phyloP scores from a whole-genome alignment of 257 asterid species.

The Lycium barbarum region DNA sequence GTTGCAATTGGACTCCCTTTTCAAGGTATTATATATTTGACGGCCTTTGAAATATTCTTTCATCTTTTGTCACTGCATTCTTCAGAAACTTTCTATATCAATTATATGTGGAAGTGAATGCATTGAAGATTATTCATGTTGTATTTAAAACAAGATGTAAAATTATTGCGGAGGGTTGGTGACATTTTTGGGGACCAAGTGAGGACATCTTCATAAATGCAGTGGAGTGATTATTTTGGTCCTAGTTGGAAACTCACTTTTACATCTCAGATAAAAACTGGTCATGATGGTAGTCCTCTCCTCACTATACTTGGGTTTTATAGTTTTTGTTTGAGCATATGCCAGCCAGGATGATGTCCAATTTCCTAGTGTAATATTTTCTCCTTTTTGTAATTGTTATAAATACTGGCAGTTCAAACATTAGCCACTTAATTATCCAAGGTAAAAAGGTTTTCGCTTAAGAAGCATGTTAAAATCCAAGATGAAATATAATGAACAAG shows the following conservation, averaged over 20 bases:
- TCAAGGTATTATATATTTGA: background rate
- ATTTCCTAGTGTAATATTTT: background rate
- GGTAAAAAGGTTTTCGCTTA: background rate
- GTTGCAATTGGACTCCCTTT: background rate
- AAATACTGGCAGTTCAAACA: background rate
- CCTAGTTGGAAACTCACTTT: background rate
- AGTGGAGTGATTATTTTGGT: background rate
- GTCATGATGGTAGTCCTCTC: background rate
- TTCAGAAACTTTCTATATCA: background rate
- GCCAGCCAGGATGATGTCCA: slow-evolving; percentile 4
- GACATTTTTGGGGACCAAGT: background rate
- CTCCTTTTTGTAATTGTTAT: background rate
- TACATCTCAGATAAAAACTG: slow-evolving; percentile 9
- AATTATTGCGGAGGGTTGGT: background rate
- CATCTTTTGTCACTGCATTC: background rate
- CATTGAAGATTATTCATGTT: slow-evolving; percentile 1
- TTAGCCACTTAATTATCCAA: slow-evolving; percentile 19
- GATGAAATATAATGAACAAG: background rate
- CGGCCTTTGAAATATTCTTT: background rate
- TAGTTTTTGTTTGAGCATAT: background rate
- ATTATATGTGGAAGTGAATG: background rate
- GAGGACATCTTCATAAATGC: slow-evolving; percentile 1
- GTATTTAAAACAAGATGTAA: background rate
- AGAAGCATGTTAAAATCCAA: background rate
- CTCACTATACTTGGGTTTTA: background rate